phyloP scores from a whole-genome alignment of 2,329 filamentous ascomycete species.

The Colletotrichum sp. region DNA sequence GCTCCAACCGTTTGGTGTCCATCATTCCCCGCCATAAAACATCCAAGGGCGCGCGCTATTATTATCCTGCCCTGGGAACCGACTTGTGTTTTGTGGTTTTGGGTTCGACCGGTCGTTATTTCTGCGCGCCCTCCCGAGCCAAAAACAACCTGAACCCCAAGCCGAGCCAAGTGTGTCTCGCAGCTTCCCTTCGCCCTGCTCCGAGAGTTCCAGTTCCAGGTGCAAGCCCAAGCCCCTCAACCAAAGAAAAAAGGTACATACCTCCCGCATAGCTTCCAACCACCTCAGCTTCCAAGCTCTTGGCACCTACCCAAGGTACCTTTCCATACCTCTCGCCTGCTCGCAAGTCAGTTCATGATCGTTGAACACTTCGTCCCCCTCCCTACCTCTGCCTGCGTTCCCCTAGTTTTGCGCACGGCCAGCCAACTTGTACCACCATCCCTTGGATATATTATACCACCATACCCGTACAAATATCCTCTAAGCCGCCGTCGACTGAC shows the following conservation, averaged over 20 bases:
- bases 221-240: background rate
- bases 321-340: background rate
- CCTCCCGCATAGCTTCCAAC: constrained; percentile 7
- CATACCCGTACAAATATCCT: background rate
- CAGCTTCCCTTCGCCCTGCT: constrained; percentile 12
- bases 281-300: constrained; percentile 14
- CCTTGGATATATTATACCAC: constrained; percentile 3
- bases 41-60: background rate
- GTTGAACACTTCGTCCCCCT: background rate
- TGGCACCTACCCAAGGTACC: background rate
- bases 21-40: constrained; percentile 11
- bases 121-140: background rate
- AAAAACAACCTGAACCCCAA: background rate
- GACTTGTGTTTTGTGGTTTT: background rate
- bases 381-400: background rate
- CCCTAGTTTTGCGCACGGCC: constrained; percentile 3
- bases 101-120: background rate
- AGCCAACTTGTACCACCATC: constrained; percentile 4
- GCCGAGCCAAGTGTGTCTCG: constrained; percentile 12
- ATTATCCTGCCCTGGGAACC: background rate
- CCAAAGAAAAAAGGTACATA: background rate
- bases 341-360: constrained; percentile 11
- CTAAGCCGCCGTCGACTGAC: background rate
- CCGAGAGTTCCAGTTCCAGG: background rate
- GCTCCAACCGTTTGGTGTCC: background rate